Base-by-base conservation (phyloP, 805 yeast genomes). In the Nakazawaea ishiwadae region DNA sequence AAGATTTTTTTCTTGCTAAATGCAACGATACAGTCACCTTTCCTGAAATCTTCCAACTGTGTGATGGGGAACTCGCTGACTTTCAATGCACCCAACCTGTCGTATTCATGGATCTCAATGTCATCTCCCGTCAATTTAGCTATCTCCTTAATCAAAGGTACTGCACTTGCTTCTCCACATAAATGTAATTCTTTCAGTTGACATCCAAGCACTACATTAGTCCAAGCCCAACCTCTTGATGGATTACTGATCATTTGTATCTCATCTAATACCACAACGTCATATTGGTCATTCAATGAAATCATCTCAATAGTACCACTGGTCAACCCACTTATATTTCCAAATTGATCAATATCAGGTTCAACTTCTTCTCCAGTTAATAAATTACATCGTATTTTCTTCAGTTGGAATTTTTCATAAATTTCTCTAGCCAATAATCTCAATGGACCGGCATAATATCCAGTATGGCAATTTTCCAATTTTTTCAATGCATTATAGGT, bases 311-410 rank as follows among this genome's bases (percentile, higher is more conserved):
- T 82, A 0, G 99, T 93, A 3, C 97, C 95, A 9, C 93, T 78
- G 1, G 91, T 79, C 14, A 89, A 60, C 1, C 77, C 75, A 5
- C 96, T 91, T n/a, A 71, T 67, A 38, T 77, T 75, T 2, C 96
- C 96, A 48, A 64, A 69, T 27, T 69, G 72, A 55, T 87, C 95
- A 4, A 75, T 49, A 44, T 81, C 84, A 3, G 81, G 76, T 12
- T 87, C 70, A 11, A 91, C 80, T 58, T 93, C 97, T 54, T 93
- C 99, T n/a, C 99, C 99, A 0, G 99, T 93, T 29, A 88, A 66
- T 38, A 93, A 65, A 59, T 90, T 93, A 61, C 97, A 90, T 20
- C 79, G 65, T 1, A 81, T 63, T 0, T 82, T 82, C 40, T 81
- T 78, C 1, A 58, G 54, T 46, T 81, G 79, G 61, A 90, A 85